Percentiles rank a stretch among this genome's conserved stretches.
Conservation (phyloP, 1,139 yeast genomes). For the Yamadazyma dushanensis region DNA sequence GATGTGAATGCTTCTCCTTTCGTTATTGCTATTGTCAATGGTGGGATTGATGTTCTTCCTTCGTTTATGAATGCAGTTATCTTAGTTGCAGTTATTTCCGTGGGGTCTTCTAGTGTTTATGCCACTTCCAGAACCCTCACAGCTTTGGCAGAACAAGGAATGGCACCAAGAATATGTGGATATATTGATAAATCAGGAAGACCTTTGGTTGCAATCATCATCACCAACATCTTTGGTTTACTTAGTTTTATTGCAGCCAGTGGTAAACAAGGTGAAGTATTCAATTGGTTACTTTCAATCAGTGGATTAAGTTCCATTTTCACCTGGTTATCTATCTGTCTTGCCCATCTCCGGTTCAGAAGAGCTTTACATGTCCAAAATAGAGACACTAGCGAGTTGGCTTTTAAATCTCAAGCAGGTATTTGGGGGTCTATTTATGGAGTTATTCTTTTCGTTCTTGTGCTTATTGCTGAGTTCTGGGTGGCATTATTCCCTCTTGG, state of each 20-base stretch:
- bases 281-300: conserved; percentile 39
- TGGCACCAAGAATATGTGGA: conserved; percentile 40
- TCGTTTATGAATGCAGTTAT: conserved; percentile 47
- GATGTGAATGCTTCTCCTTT: conserved; percentile 26
- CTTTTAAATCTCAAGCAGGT: conserved; percentile 57
- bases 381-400: conserved; percentile 50
- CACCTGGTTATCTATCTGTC: conserved; percentile 41
- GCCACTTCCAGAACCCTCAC: conserved; percentile 45
- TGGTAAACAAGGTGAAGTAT: conserved; percentile 32
- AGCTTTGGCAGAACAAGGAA: conserved; percentile 43
- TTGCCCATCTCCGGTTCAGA: conserved; percentile 40
- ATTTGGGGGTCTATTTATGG: conserved; percentile 56
- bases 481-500: conserved; percentile 42
- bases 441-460: conserved; percentile 44
- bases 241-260: conserved; percentile 42
- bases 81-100: conserved; percentile 42
- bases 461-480: conserved; percentile 56
- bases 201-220: conserved; percentile 41
- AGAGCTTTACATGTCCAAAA: conserved; percentile 31
- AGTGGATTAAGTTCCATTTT: conserved; percentile 41
- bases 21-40: conserved; percentile 48
- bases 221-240: conserved; percentile 38
- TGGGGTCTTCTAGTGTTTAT: conserved; percentile 47
- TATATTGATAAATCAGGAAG: conserved; percentile 45
- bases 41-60: conserved; percentile 50